A percentile compares a stretch with the other conserved stretches of the same genome.
phyloP scores from a whole-genome alignment of 1,139 yeast genomes.

The Suhomyces atakaporum region DNA sequence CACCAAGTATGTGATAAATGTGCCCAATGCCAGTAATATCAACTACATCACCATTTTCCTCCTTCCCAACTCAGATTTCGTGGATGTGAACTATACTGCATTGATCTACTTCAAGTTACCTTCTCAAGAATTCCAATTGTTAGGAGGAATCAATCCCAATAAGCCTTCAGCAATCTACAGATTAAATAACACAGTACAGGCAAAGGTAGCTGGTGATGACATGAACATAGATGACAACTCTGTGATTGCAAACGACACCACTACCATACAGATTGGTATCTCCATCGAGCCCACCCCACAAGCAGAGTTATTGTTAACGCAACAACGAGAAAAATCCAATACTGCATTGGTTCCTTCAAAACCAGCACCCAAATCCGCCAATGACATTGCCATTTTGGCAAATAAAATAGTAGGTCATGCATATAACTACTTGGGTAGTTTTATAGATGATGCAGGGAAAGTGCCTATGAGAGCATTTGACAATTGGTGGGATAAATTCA shows the following conservation, averaged over 20 bases:
- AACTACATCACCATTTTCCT: constrained; percentile 77
- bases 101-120: constrained; percentile 88
- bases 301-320: constrained; percentile 54
- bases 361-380: constrained; percentile 21
- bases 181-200: constrained; percentile 52
- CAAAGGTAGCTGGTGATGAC: constrained; percentile 40
- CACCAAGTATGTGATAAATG: constrained; percentile 60
- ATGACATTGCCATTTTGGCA: constrained; percentile 58
- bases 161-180: constrained; percentile 94
- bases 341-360: constrained; percentile 11
- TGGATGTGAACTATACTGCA: constrained; percentile 76
- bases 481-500: constrained; percentile 95
- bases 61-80: constrained; percentile 62
- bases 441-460: constrained; percentile 72
- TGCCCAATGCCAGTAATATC: constrained; percentile 62
- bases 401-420: constrained; percentile 90
- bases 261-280: constrained; percentile 70
- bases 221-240: constrained; percentile 17
- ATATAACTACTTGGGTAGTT: constrained; percentile 84
- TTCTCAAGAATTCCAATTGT: constrained; percentile 64
- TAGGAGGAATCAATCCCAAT: constrained; percentile 70
- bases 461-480: constrained; percentile 90
- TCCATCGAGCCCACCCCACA: constrained; percentile 75
- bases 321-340: constrained; percentile 30
- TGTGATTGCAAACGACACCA: constrained; percentile 21